These are phyloP conservation scores for Daedaleopsis sinensis DNA, from an alignment of 768 basidiomycete species.

Conservation along the genomic window DNA sequence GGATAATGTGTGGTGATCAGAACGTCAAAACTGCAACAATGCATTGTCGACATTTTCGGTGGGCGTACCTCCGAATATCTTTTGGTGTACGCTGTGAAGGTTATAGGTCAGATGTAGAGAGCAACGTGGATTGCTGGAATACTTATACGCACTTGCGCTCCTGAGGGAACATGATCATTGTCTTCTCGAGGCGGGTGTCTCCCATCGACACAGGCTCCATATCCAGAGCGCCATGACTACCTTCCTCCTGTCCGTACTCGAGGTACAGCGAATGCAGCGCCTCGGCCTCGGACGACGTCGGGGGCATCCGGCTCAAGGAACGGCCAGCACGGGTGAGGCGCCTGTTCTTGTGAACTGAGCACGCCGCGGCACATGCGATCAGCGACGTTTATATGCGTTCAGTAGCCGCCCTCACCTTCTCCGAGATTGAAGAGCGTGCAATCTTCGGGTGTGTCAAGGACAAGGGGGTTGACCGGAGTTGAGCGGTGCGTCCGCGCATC, in stretches of 20 bases:
- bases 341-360: slow-evolving; percentile 60
- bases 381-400: neutral
- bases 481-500: slow-evolving; percentile 69
- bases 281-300: slow-evolving; percentile 67
- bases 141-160: slow-evolving; percentile 65
- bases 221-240: slow-evolving; percentile 21
- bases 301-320: slow-evolving; percentile 74
- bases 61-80: slow-evolving; percentile 72
- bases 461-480: slow-evolving; percentile 62
- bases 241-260: slow-evolving; percentile 50
- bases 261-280: slow-evolving; percentile 73
- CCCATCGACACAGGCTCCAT: slow-evolving; percentile 70
- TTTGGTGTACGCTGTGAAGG: slow-evolving; percentile 70
- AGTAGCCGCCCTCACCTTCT: slow-evolving; percentile 49
- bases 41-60: neutral
- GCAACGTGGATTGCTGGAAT: neutral
- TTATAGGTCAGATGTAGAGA: neutral
- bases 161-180: slow-evolving; percentile 83
- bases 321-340: slow-evolving; percentile 55
- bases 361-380: neutral
- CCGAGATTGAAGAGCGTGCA: slow-evolving; percentile 63
- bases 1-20: neutral
- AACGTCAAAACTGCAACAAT: too few relatives aligned
- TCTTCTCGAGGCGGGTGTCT: slow-evolving; percentile 69
- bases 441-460: slow-evolving; percentile 64